Base-by-base conservation (phyloP, 305 asterid genomes). In the Fraxinus xanthoxyloides region DNA sequence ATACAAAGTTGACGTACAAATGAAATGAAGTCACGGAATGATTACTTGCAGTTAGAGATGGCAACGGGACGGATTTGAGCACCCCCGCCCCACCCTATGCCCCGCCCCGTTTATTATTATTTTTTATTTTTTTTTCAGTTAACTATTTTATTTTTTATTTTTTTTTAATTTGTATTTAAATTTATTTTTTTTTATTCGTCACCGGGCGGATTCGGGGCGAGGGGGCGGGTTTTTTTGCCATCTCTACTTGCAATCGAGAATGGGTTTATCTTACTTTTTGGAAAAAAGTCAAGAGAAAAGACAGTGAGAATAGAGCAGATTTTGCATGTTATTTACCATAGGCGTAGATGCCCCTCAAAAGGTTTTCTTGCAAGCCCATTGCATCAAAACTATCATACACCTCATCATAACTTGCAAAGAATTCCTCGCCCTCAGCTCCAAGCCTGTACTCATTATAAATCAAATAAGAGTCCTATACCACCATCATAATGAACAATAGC, bases 341-440 rank as follows among this genome's bases (percentile, higher is more conserved):
- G 72, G 98, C 98, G 83, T 93, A 94, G 81, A 94, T 92, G 77
- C 98, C 97, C 86, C 98, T 92, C 13, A 94, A 94, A 61, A 93
- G 94, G 81, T 94, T 93, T 86, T 94, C 98, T 88, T 89, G 98
- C 91, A 92, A 84, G 40, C 97, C 95, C 98, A 93, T 94, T 12
- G 94, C 80, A 88, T 93, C 98, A 85, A 94, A 93, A 82, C 97
- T 94, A 61, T 94, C 97, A 3, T 89, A 86, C 46, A 94, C 98
- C 81, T 93, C 97, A 85, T 94, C 97, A 67, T 94, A 94, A 70
- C 93, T 89, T 40, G 97, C 93, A 87, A 94, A 93, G 84, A 94
- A 93, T 0, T 94, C 97, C 13, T 92, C 91, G 3, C 74, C 74
- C 3, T 67, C 72, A 63, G 34, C 74, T 10, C 36, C 74, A 26